Conservation (phyloP, 768 basidiomycete genomes). For the Paxillus involutus region DNA sequence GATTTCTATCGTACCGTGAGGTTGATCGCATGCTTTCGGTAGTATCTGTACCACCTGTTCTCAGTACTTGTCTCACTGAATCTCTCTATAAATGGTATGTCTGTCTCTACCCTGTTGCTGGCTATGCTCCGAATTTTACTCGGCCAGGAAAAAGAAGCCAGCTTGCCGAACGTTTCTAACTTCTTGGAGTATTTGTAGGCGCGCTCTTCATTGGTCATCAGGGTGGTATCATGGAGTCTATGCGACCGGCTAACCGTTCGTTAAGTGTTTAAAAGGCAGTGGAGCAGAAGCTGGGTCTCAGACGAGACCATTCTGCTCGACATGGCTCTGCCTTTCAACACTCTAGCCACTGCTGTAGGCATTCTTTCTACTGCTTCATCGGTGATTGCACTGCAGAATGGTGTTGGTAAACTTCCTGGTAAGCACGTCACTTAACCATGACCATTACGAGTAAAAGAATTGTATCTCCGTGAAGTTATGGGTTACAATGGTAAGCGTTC, state of each 20-base stretch:
- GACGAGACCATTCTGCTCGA: not conserved
- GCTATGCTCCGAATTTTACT: not conserved
- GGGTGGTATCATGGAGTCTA: slow-evolving; percentile 1
- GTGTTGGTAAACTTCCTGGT: slow-evolving; percentile 33
- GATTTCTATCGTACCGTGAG: not conserved
- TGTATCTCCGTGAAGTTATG: slow-evolving; percentile 23
- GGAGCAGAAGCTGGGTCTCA: not conserved
- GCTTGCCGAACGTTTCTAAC: not conserved
- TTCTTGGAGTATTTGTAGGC: not conserved
- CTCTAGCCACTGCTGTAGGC: slow-evolving; percentile 4
- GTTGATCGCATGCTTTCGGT: not conserved
- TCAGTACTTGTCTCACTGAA: not conserved
- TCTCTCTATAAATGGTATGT: not conserved
- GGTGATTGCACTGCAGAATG: slow-evolving; percentile 24
- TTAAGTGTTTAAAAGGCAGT: slow-evolving; percentile 14
- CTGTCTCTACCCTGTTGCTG: no score
- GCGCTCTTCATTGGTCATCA: not conserved
- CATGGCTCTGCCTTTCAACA: slow-evolving; percentile 13
- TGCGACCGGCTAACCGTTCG: slow-evolving; percentile 1
- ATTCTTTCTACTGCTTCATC: slow-evolving; percentile 12
- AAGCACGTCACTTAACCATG: not conserved
- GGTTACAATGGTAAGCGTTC: slow-evolving; percentile 27
- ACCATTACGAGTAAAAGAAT: not conserved
- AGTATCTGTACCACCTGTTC: not conserved
- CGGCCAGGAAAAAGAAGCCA: not conserved